Evolutionary conservation across 306 rosid genomes (phyloP).

Genomic region (Pterocarpus macrocarpus): DNA sequence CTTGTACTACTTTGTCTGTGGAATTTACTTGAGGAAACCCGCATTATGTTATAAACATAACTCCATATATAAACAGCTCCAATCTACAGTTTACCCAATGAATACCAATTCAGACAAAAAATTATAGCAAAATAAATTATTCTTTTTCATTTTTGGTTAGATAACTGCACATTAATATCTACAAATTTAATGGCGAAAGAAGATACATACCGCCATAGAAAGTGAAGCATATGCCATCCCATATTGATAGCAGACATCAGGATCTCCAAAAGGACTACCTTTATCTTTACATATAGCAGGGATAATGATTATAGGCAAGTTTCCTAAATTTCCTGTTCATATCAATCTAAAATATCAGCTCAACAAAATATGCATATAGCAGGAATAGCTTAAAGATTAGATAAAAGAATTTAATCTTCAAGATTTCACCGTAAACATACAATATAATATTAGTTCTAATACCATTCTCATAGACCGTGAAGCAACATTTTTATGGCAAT

Average conservation of each 20-base stretch:
- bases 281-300: slow-evolving; percentile 64
- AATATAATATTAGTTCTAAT: no score
- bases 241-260: slow-evolving; percentile 56
- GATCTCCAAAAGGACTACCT: slow-evolving; percentile 65
- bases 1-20: slow-evolving; percentile 33
- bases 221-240: slow-evolving; percentile 68
- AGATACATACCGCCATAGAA: slow-evolving; percentile 65
- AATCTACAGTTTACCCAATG: slow-evolving; percentile 56
- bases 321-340: slow-evolving; percentile 63
- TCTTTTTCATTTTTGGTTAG: not conserved
- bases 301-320: slow-evolving; percentile 62
- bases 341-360: slow-evolving; percentile 40
- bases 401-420: not conserved
- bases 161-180: not conserved
- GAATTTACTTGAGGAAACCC: slow-evolving; percentile 60
- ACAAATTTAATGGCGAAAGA: no score
- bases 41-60: slow-evolving; percentile 80
- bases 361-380: slow-evolving; percentile 11
- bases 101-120: slow-evolving; percentile 16
- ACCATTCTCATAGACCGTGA: no score
- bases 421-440: not conserved
- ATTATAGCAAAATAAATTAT: not conserved
- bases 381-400: not conserved
- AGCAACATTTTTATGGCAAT: no score
- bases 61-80: slow-evolving; percentile 83